Evolutionary conservation across 2,329 filamentous ascomycete species (phyloP).

Genomic region (Kalaharituber pfeilii): DNA sequence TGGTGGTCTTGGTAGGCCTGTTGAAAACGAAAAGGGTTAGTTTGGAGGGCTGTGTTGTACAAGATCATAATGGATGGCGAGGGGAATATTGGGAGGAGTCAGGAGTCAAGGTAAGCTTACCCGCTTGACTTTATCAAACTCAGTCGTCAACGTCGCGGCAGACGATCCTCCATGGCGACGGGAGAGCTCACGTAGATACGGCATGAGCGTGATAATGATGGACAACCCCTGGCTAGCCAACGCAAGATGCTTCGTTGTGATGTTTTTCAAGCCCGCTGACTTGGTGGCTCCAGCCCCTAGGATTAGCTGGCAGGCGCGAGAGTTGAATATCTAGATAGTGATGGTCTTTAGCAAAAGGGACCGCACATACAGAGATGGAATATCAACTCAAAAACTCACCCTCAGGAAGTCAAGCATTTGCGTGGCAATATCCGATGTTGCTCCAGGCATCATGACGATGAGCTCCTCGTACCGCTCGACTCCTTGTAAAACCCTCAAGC

Average conservation of each 20-base stretch:
- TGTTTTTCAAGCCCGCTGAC: constrained; percentile 82
- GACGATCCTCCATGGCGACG: constrained; percentile 48
- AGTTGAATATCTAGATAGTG: constrained; percentile 73
- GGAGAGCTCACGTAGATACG: constrained; percentile 80
- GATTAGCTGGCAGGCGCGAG: constrained; percentile 86
- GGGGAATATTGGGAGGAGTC: not conserved
- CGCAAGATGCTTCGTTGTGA: constrained; percentile 86
- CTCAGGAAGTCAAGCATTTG: constrained; percentile 56
- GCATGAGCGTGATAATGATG: constrained; percentile 72
- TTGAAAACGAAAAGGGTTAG: not conserved
- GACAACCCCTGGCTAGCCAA: constrained; percentile 76
- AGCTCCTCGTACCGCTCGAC: constrained; percentile 71
- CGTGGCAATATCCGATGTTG: constrained; percentile 65
- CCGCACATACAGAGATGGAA: not conserved
- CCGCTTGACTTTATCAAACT: constrained; percentile 76
- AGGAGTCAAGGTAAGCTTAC: constrained; percentile 26
- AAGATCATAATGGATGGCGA: no score
- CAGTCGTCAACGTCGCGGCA: constrained; percentile 47
- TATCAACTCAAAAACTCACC: constrained; percentile 2
- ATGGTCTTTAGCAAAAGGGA: not conserved
- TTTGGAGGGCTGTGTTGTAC: no score
- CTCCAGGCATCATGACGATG: constrained; percentile 68
- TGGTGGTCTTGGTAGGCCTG: constrained; percentile 63
- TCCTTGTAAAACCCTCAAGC: constrained; percentile 60
- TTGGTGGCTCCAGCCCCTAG: constrained; percentile 81